Evolutionary conservation across 352 stramenopile genomes (phyloP), one percentile per base, ranked within the genome.

Genomic region (Phytopythium delawarense): DNA sequence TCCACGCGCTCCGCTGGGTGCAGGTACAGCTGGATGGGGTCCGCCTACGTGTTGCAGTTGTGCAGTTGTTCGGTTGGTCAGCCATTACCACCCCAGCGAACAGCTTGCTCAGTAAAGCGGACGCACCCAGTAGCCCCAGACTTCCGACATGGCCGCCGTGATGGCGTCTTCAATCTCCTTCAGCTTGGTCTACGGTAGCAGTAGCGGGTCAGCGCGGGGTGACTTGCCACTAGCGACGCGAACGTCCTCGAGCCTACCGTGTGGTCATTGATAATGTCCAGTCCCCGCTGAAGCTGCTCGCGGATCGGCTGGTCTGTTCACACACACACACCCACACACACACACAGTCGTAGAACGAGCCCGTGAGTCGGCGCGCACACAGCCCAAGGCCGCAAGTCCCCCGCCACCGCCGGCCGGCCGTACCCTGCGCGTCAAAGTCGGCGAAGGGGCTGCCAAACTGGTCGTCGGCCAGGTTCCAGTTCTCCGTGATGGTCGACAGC

Each of bases 131-230:
- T 96, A 94, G 59, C 85, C 87, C 87, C 87, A 96, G 8, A 96
- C 84, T 82, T 96, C 87, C 13, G 87, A 96, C 86, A 95, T 93
- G 8, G 86, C 84, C 0, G 83, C 81, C 18, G 84, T 93, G 61
- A 96, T 88, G 0, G 84, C 84, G 50, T 95, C 84, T 64, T 95
- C 87, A 57, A 95, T 93, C 44, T 93, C 87, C 65, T 94, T 93
- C 25, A 95, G 64, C 64, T 91, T 93, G 7, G 80, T 87, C 83
- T 94, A 49, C 34, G n/a, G 34, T 23, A 39, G 18, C 12, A 59
- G n/a, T 8, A 46, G 30, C 28, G 23, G 32, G 54, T 34, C 54
- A 49, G 20, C 40, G 23, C 8, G 16, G 11, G 16, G 15, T 20
- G 20, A n/a, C 40, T 32, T 3, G 28, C 28, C 28, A 32, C 28